phyloP scores from a whole-genome alignment of 371 early-diverging fungal species.

The Entomophthora muscae region DNA sequence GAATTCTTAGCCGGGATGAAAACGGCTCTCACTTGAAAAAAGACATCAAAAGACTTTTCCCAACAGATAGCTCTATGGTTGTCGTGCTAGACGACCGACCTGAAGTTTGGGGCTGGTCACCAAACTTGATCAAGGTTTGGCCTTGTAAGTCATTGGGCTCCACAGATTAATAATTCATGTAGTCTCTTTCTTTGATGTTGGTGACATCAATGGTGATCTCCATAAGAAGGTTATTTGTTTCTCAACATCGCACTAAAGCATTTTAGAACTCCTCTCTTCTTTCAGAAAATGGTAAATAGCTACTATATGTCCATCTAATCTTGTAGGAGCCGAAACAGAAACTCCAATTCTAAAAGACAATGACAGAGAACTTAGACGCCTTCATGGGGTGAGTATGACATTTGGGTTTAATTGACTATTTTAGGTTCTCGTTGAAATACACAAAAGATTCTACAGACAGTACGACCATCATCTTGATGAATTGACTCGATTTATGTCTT shows the following conservation, averaged over 20 bases:
- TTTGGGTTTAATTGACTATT: not conserved
- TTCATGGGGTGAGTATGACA: not conserved
- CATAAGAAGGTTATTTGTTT: not conserved
- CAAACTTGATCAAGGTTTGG: conserved; percentile 70
- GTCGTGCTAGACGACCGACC: conserved; percentile 95
- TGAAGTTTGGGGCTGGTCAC: conserved; percentile 93
- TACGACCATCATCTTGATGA: conserved; percentile 12
- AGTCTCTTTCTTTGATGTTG: conserved; percentile 91
- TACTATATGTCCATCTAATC: conserved; percentile 13
- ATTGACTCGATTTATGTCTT: conserved; percentile 5
- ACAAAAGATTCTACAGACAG: conserved; percentile 26
- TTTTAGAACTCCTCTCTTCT: not conserved
- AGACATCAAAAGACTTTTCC: conserved; percentile 79
- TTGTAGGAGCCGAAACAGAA: not conserved
- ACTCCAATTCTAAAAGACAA: conserved; percentile 14
- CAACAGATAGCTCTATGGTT: conserved; percentile 92
- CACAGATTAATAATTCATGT: not conserved
- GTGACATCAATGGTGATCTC: conserved; percentile 69
- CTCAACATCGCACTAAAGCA: not conserved
- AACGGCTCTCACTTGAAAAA: conserved; percentile 72
- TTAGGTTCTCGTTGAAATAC: conserved; percentile 31
- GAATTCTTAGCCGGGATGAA: conserved; percentile 94
- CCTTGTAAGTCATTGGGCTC: conserved; percentile 42
- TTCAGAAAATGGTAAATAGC: conserved; percentile 8
- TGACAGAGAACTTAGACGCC: conserved; percentile 1